Conservation (phyloP, 2,329 filamentous ascomycete genomes). For the Fusarium armeniacum region DNA sequence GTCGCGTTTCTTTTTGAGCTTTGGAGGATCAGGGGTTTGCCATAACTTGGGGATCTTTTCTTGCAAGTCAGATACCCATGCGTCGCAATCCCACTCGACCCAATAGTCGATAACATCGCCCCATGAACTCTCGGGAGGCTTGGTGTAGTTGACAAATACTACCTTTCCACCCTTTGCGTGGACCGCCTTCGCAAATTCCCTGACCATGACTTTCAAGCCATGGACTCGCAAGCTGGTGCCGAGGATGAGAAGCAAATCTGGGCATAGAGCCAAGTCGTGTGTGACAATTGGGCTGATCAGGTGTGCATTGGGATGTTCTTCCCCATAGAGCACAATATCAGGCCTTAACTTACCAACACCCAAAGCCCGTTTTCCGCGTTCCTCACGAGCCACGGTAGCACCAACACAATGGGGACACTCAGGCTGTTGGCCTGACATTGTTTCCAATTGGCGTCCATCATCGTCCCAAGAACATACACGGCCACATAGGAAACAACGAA, state of each 20-base stretch:
- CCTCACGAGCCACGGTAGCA: constrained; percentile 72
- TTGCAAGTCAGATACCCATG: constrained; percentile 76
- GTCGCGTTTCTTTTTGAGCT: constrained; percentile 57
- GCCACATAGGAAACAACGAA: constrained; percentile 75
- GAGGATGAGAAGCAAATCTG: constrained; percentile 77
- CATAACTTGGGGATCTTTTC: constrained; percentile 71
- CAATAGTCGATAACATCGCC: constrained; percentile 80
- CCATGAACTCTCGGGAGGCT: constrained; percentile 79
- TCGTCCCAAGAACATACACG: constrained; percentile 72
- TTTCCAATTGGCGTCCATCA: constrained; percentile 66
- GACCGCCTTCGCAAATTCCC: constrained; percentile 78
- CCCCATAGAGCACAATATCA: constrained; percentile 81
- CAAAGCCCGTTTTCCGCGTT: constrained; percentile 75
- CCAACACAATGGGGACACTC: constrained; percentile 75
- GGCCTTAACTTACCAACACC: constrained; percentile 77
- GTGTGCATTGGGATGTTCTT: constrained; percentile 78
- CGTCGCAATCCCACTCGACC: constrained; percentile 81
- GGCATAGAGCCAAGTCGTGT: constrained; percentile 74
- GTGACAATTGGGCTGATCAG: constrained; percentile 77
- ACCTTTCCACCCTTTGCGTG: constrained; percentile 77
- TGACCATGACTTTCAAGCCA: constrained; percentile 77
- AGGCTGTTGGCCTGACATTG: constrained; percentile 74
- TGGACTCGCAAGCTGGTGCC: constrained; percentile 80
- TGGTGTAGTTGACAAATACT: constrained; percentile 80
- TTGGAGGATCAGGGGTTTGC: constrained; percentile 65